phyloP scores from a whole-genome alignment of 352 stramenopile genomes.

The Thalassiosira exigua region DNA sequence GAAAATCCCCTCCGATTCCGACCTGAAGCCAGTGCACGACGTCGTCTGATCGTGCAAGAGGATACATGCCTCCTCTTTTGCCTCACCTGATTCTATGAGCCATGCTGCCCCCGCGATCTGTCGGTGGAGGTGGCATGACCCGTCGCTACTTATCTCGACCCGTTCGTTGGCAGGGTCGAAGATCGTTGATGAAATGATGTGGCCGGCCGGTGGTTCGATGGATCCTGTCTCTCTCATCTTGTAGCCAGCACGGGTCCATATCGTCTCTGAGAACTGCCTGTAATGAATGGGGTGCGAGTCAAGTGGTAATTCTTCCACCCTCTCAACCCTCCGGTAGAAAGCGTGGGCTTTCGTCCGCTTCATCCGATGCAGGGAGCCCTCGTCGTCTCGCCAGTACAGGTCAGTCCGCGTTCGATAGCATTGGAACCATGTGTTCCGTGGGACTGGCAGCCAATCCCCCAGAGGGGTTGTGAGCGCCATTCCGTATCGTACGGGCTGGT shows the following conservation, averaged over 20 bases:
- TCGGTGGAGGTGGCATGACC: too few relatives aligned
- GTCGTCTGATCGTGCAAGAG: background rate
- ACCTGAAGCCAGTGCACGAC: too few relatives aligned
- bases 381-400: background rate
- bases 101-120: conserved; percentile 19
- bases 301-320: background rate
- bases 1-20: conserved; percentile 20
- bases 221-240: background rate
- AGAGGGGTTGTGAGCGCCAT: background rate
- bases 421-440: background rate
- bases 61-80: background rate
- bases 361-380: background rate
- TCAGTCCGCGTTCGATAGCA: background rate
- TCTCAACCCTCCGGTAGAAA: background rate
- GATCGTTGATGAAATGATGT: background rate
- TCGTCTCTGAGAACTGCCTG: background rate
- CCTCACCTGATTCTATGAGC: background rate
- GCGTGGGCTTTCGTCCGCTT: background rate
- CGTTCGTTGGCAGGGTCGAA: background rate
- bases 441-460: background rate
- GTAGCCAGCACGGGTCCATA: background rate
- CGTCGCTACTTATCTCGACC: conserved; percentile 7
- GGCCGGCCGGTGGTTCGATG: background rate
- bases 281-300: background rate
- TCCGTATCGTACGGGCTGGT: background rate